These are phyloP conservation scores for Scenedesmus sp. DNA, from an alignment of 163 green algal genomes.

Conservation along the genomic window DNA sequence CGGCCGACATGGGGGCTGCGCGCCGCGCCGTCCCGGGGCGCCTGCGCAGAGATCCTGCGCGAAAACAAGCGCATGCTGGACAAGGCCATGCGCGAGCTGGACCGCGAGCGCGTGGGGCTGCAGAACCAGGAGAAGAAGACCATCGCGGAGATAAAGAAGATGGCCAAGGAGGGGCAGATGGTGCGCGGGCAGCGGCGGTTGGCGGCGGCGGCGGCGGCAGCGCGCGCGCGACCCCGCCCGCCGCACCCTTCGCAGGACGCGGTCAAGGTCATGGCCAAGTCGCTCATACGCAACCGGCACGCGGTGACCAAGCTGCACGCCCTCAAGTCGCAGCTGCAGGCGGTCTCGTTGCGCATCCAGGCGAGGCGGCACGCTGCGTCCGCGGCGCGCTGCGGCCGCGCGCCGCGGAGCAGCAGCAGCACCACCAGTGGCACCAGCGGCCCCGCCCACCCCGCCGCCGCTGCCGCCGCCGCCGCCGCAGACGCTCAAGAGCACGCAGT, in stretches of 20 bases:
- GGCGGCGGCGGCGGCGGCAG: too few species aligned
- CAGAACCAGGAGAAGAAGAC: conserved; percentile 98
- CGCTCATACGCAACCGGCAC: conserved; percentile 95
- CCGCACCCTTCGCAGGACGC: conserved; percentile 76
- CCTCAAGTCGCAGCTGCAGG: conserved; percentile 97
- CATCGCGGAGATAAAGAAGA: conserved; percentile 98
- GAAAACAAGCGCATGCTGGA: conserved; percentile 99
- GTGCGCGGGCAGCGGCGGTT: conserved; percentile 57
- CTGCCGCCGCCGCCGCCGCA: conserved; percentile 51
- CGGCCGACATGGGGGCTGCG: not conserved
- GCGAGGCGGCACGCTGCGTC: conserved; percentile 14
- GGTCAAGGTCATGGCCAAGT: conserved; percentile 99
- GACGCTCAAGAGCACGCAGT: conserved; percentile 98
- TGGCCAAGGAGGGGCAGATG: conserved; percentile 97
- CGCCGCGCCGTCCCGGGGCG: too few species aligned
- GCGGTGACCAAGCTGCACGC: conserved; percentile 97
- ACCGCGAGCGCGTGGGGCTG: conserved; percentile 88
- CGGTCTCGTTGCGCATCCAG: conserved; percentile 85
- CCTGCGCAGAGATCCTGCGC: conserved; percentile 90
- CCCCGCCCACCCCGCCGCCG: too few species aligned
- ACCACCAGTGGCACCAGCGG: not conserved
- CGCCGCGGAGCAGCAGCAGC: not conserved
- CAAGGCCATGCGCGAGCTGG: conserved; percentile 97
- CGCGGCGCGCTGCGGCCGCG: not conserved
- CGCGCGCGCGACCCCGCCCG: not conserved